These are phyloP conservation scores for Prillingera fragicola DNA, from an alignment of 1,284 basidiomycete species.

Conservation along the genomic window DNA sequence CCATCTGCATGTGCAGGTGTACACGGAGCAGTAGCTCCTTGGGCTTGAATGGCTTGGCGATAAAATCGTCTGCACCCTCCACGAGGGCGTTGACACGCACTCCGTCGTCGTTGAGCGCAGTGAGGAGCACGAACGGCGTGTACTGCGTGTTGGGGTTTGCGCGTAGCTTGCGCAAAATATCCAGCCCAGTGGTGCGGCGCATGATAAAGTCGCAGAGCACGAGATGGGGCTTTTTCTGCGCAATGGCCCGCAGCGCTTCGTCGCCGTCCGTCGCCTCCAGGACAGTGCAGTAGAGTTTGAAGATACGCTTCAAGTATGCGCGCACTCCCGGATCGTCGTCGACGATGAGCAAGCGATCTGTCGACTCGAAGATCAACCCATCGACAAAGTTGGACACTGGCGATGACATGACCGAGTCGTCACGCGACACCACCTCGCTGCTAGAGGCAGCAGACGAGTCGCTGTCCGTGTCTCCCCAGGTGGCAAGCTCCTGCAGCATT, in stretches of 20 bases:
- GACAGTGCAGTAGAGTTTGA: constrained; percentile 42
- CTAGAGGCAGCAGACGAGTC: too few relatives aligned
- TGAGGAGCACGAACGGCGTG: constrained; percentile 33
- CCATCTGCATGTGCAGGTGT: constrained; percentile 42
- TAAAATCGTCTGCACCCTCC: constrained; percentile 48
- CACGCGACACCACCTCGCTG: too few relatives aligned
- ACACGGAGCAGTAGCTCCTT: constrained; percentile 49
- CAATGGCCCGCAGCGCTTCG: constrained; percentile 38
- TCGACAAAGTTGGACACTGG: too few relatives aligned
- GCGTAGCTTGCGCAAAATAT: constrained; percentile 22
- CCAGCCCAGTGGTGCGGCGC: constrained; percentile 36
- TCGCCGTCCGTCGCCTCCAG: constrained; percentile 44
- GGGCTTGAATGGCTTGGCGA: constrained; percentile 44
- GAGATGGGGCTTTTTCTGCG: constrained; percentile 25
- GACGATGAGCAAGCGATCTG: constrained; percentile 32
- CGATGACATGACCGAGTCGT: not conserved
- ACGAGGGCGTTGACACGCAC: constrained; percentile 38
- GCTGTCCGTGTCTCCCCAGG: too few relatives aligned
- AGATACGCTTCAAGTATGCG: constrained; percentile 36
- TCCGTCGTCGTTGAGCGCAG: constrained; percentile 33
- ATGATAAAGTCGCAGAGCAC: constrained; percentile 44
- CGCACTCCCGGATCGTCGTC: constrained; percentile 30
- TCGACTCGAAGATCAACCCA: constrained; percentile 27
- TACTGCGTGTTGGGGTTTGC: constrained; percentile 16
- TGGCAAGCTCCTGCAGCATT: too few relatives aligned